phyloP scores from a whole-genome alignment of 768 basidiomycete species.

The Rossbeevera mucosa region DNA sequence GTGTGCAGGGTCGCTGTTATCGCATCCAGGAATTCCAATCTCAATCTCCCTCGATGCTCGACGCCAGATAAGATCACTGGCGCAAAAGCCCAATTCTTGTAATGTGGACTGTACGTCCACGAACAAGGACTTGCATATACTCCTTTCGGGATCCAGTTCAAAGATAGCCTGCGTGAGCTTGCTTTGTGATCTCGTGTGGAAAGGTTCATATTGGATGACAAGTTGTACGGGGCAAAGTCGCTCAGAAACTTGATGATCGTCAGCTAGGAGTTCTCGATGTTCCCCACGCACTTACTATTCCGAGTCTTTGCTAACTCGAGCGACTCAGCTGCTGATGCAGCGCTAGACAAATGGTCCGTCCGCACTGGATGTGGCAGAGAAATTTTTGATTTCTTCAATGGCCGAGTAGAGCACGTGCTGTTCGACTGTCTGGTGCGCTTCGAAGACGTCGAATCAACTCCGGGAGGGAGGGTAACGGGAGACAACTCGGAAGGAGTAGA shows the following conservation, averaged over 20 bases:
- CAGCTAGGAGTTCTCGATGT: background rate
- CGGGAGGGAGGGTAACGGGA: slow-evolving; percentile 6
- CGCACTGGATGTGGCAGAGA: background rate
- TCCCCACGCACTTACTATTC: slow-evolving; percentile 16
- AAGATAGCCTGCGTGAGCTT: slow-evolving; percentile 46
- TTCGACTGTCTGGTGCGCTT: slow-evolving; percentile 13
- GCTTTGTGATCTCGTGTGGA: slow-evolving; percentile 33
- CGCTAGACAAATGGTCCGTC: background rate
- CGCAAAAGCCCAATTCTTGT: slow-evolving; percentile 60
- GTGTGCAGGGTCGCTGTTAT: slow-evolving; percentile 31
- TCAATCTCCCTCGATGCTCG: slow-evolving; percentile 41
- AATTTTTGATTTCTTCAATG: slow-evolving; percentile 12
- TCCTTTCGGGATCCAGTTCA: slow-evolving; percentile 38
- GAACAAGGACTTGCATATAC: slow-evolving; percentile 40
- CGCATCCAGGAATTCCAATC: slow-evolving; percentile 28
- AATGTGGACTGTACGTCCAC: slow-evolving; percentile 43
- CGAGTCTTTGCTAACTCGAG: slow-evolving; percentile 18
- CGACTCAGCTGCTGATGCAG: slow-evolving; percentile 7
- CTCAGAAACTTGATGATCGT: slow-evolving; percentile 24
- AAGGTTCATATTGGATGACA: slow-evolving; percentile 50
- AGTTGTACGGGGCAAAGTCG: slow-evolving; percentile 44
- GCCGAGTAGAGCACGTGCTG: background rate
- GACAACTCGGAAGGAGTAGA: slow-evolving; percentile 19
- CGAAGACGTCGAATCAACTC: background rate
- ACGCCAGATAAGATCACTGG: slow-evolving; percentile 68